Evolutionary conservation across 805 yeast genomes (phyloP), one percentile per base, ranked within the genome.

Genomic region (Saturnispora hagleri): DNA sequence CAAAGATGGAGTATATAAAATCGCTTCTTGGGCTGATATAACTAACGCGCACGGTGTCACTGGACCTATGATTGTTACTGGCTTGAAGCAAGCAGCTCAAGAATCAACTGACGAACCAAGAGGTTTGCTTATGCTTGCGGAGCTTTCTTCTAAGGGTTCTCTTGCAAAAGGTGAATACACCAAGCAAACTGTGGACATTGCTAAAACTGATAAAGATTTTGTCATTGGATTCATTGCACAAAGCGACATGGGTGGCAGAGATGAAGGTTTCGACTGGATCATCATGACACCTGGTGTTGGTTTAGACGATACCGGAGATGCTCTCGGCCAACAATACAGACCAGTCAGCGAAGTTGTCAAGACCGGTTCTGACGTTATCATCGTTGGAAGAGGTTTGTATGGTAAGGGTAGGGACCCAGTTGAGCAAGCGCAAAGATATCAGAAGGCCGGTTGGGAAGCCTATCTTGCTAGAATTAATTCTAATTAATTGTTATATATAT

Each of bases 261-360:
- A 77, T 3, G 93, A 83, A 60, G 93, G 91, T 1, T 90, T 86
- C 62, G 99, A 93, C 70, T 93, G 97, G 97, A 70, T 93, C 41
- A 80, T 90, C 53, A 84, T 93, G 93, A 91, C 99, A 0, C 99
- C 99, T 0, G 99, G 99, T 55, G 99, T 93, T 40, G 98, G 98
- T 3, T 76, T 93, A 49, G 99, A 91, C 64, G 98, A 91, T 64
- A 93, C 85, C 67, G 97, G 98, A 15, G 99, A 93, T 66, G 80
- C 84, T 1, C 75, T 93, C 55, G 99, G 99, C 24, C 99, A 93
- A 69, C 98, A 93, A 69, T 93, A 93, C 69, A 79, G 99, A 67
- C 82, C 97, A 5, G 98, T 91, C 3, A 80, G 80, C 57, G 88
- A 86, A 54, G 99, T 89, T 24, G 74, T 91, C 12, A 64, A 78